Evolutionary conservation across 2,329 filamentous ascomycete genomes (phyloP), one percentile per base, ranked within the genome.

Genomic region (Polytolypa hystricis): DNA sequence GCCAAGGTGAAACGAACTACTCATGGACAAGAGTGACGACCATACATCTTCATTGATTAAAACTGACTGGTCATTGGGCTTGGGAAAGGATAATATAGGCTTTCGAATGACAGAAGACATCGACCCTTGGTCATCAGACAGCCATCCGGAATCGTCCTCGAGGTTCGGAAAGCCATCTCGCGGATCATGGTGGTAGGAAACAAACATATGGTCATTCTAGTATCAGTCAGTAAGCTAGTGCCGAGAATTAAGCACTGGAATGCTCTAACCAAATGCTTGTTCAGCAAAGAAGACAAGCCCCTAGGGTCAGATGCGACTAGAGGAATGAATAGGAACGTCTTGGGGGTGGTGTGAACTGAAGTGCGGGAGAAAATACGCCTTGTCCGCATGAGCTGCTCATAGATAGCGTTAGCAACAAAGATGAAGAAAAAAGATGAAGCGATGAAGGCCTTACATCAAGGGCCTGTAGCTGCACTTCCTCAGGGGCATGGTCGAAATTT

Each of bases 121-220:
- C 4, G 61, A 60, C 9, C 35, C 39, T 12, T 56, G 51, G 12
- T 54, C 54, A 37, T 60, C 55, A 5, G 54, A 56, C 46, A 58
- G 43, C 49, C 52, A 57, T 8, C 54, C 53, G 16, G 66, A 61
- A 14, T 60, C 61, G 23, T 84, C 79, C 41, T 93, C 82, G 0
- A 89, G 58, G 44, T 91, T 82, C 4, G 77, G 70, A 43, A 86
- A 81, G 0, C 81, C 84, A 53, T 89, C 77, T 1, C 70, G 65
- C 3, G 73, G 67, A 39, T 79, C 72, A 51, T 96, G 86, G 63
- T 79, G 84, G 57, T 96, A 87, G 0, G 84, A 89, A 40, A 96
- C 78, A 54, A 86, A 84, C 47, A 96, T 80, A 45, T 83, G 76
- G 41, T 96, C 85, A 49, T 86, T 93, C 57, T 68, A 42, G 7